Percentiles rank a stretch among this genome's conserved stretches.
These are phyloP conservation scores for Hyphopichia burtonii DNA, from an alignment of 1,139 yeast genomes.

Conservation along the genomic window DNA sequence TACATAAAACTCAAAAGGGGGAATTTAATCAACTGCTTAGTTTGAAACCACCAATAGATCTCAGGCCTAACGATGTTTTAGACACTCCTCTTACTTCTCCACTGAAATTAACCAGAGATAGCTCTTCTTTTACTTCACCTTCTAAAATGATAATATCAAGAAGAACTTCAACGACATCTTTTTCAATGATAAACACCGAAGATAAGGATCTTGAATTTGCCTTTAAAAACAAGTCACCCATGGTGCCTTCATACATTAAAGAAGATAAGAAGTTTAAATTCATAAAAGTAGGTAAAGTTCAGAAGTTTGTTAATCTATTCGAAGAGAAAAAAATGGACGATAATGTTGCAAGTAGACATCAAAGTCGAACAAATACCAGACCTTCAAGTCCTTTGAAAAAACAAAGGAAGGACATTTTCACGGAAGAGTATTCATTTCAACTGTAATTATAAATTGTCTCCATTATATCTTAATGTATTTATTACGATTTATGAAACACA, in stretches of 20 bases:
- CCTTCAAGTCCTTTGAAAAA: slow-evolving; percentile 3
- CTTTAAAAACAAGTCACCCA: slow-evolving; percentile 25
- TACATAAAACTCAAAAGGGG: not conserved
- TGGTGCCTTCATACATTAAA: slow-evolving; percentile 41
- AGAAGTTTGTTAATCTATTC: slow-evolving; percentile 45
- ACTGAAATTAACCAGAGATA: slow-evolving; percentile 4
- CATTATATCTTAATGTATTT: not conserved
- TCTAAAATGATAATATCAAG: slow-evolving; percentile 13
- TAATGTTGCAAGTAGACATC: not conserved
- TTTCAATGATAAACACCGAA: slow-evolving; percentile 20
- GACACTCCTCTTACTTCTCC: not conserved
- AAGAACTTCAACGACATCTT: slow-evolving; percentile 19
- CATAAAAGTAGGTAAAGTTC: slow-evolving; percentile 50
- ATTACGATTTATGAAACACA: not conserved
- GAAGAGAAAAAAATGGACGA: slow-evolving; percentile 34
- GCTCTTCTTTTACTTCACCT: slow-evolving; percentile 18
- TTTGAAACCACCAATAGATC: slow-evolving; percentile 1
- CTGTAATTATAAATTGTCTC: too few species aligned
- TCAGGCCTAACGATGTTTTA: not conserved
- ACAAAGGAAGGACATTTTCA: not conserved
- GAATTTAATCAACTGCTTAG: not conserved
- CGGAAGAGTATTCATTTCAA: not conserved
- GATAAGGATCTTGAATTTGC: slow-evolving; percentile 33
- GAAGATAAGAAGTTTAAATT: slow-evolving; percentile 46
- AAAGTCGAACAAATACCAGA: slow-evolving; percentile 2